These are phyloP conservation scores for Neurospora tetraspora DNA, from an alignment of 495 filamentous ascomycete species.

Conservation along the genomic window DNA sequence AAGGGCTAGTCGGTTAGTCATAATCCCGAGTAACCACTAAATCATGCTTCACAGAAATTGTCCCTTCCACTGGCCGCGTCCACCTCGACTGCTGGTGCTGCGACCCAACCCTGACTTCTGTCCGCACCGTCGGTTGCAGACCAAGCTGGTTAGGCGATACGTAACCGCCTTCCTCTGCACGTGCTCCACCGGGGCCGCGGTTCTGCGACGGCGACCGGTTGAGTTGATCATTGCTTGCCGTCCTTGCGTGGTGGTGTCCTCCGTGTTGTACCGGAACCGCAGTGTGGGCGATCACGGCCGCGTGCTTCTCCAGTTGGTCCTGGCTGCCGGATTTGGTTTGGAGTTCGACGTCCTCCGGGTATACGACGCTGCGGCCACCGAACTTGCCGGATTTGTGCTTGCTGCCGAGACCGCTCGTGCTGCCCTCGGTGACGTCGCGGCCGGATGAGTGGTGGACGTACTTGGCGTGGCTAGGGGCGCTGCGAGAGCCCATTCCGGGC, in stretches of 20 bases:
- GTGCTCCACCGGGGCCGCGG: background rate
- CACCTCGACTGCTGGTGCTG: background rate
- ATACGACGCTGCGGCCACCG: conserved; percentile 14
- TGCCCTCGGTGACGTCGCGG: conserved; percentile 3
- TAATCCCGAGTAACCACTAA: background rate
- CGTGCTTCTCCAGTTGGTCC: conserved; percentile 3
- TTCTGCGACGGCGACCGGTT: background rate
- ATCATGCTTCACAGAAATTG: background rate
- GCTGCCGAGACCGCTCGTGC: background rate
- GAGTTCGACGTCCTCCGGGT: conserved; percentile 19
- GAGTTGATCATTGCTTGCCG: background rate
- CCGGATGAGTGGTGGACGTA: conserved; percentile 15
- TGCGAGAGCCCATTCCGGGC: conserved; percentile 17
- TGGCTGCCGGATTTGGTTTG: conserved; percentile 16
- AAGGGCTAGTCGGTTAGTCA: background rate
- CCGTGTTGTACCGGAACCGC: background rate
- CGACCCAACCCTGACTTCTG: conserved; percentile 12
- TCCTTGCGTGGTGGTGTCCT: background rate
- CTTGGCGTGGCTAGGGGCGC: conserved; percentile 5
- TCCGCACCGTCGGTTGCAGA: conserved; percentile 13
- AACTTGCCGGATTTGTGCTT: conserved; percentile 3
- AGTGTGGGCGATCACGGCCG: background rate
- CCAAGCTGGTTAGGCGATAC: conserved; percentile 1
- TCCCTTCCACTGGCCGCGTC: background rate
- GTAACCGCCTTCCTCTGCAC: background rate